Conservation (phyloP, 805 yeast species). For the Scheffersomyces spartinae region DNA sequence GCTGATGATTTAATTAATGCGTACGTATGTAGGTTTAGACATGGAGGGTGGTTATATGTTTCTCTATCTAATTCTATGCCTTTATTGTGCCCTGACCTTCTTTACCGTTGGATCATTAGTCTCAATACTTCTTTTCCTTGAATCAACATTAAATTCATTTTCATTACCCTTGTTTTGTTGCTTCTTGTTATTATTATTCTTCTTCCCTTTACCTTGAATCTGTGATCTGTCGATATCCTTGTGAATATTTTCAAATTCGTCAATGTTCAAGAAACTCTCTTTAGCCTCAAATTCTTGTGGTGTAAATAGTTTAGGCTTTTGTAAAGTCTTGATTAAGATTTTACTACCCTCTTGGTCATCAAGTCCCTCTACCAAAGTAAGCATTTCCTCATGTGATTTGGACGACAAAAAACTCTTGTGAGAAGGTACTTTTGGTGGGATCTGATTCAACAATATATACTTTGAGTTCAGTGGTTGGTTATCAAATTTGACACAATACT, state of each 20-base stretch:
- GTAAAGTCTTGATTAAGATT: constrained; percentile 19
- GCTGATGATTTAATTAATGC: too few relatives aligned
- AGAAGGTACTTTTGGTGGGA: constrained; percentile 61
- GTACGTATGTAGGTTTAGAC: too few relatives aligned
- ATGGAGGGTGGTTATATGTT: too few relatives aligned
- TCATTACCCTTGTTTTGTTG: constrained; percentile 1
- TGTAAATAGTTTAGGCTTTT: constrained; percentile 16
- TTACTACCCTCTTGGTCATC: constrained; percentile 27
- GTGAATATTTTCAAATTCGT: not conserved
- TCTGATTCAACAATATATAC: constrained; percentile 64
- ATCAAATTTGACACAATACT: constrained; percentile 41
- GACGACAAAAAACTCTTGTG: constrained; percentile 47
- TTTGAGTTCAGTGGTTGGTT: constrained; percentile 68
- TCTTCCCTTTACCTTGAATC: constrained; percentile 4
- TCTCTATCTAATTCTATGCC: too few relatives aligned
- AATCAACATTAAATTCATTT: too few relatives aligned
- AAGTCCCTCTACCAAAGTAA: constrained; percentile 17
- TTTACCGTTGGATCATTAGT: too few relatives aligned
- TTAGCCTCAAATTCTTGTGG: constrained; percentile 6
- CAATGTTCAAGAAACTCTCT: constrained; percentile 1
- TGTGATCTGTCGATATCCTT: constrained; percentile 6
- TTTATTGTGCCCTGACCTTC: too few relatives aligned
- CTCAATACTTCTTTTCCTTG: too few relatives aligned
- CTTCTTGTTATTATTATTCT: constrained; percentile 1
- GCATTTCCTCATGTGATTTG: constrained; percentile 43